Percentiles rank a stretch among this genome's conserved stretches.
Conservation (phyloP, 257 asterid genomes). For the Echium plantagineum region DNA sequence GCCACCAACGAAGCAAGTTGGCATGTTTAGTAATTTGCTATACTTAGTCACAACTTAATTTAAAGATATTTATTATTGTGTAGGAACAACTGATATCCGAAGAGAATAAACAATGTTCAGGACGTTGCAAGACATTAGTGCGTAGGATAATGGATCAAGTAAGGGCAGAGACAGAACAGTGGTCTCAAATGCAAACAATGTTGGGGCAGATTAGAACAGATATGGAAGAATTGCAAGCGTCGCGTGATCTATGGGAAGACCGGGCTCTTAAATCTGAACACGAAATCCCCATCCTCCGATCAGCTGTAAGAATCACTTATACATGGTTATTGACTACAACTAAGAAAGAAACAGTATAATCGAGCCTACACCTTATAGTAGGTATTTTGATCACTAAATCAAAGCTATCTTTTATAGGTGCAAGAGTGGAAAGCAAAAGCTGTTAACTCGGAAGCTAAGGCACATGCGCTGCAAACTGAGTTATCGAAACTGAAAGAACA, state of each 20-base stretch:
- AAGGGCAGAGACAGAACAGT: slow-evolving; percentile 85
- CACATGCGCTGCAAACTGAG: slow-evolving; percentile 27
- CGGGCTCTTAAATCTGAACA: slow-evolving; percentile 37
- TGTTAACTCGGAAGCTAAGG: slow-evolving; percentile 35
- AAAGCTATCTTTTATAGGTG: slow-evolving; percentile 27
- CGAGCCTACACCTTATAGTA: neutral
- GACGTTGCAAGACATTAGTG: slow-evolving; percentile 66
- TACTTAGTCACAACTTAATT: neutral
- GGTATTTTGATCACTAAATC: too few species aligned
- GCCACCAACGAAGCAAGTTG: too few species aligned
- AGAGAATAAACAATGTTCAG: slow-evolving; percentile 57
- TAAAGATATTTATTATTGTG: neutral
- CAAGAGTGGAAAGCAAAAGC: slow-evolving; percentile 67
- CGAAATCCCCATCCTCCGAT: slow-evolving; percentile 37
- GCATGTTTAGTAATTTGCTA: too few species aligned
- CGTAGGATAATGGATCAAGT: slow-evolving; percentile 68
- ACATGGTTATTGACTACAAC: neutral
- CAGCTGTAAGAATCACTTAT: slow-evolving; percentile 31
- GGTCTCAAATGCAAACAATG: slow-evolving; percentile 96
- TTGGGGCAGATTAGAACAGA: slow-evolving; percentile 60
- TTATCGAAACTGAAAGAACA: slow-evolving; percentile 26
- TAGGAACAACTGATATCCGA: slow-evolving; percentile 35
- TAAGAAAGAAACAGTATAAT: neutral
- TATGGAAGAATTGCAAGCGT: slow-evolving; percentile 61
- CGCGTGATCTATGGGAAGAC: slow-evolving; percentile 71